Percentiles rank a stretch among this genome's conserved stretches.
Conservation (phyloP, 2,329 filamentous ascomycete species). For the Fusarium redolens region DNA sequence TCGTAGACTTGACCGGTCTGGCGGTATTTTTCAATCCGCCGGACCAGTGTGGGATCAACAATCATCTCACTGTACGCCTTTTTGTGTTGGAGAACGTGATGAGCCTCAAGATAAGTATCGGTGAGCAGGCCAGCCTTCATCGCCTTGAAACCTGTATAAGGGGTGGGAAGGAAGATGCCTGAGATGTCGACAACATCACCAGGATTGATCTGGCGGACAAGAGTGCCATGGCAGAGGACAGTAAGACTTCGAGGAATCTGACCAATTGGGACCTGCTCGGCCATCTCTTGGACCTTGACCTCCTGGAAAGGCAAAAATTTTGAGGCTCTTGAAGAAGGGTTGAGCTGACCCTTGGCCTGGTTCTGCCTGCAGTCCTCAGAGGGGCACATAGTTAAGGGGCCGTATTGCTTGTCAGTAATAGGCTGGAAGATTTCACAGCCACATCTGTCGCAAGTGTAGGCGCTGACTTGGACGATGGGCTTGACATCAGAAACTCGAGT, state of each 20-base stretch:
- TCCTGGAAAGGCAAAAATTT: conserved; percentile 99
- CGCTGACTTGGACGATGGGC: conserved; percentile 96
- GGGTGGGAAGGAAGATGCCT: conserved; percentile 95
- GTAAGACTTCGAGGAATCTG: conserved; percentile 95
- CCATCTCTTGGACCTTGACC: conserved; percentile 98
- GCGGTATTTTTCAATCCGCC: conserved; percentile 86
- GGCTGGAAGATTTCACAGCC: conserved; percentile 98
- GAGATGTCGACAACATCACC: conserved; percentile 95
- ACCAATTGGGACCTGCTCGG: conserved; percentile 98
- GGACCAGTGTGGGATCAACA: conserved; percentile 81
- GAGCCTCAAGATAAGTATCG: conserved; percentile 96
- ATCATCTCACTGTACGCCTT: conserved; percentile 95
- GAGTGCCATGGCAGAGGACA: conserved; percentile 86
- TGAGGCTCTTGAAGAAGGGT: conserved; percentile 93
- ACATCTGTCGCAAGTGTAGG: conserved; percentile 96
- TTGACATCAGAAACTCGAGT: conserved; percentile 98
- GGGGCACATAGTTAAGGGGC: conserved; percentile 86
- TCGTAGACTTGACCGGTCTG: conserved; percentile 94
- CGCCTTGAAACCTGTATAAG: conserved; percentile 98
- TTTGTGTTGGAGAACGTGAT: conserved; percentile 95
- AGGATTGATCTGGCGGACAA: conserved; percentile 88
- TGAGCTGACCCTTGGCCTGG: conserved; percentile 92
- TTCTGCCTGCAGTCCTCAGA: conserved; percentile 91
- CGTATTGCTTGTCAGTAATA: conserved; percentile 89
- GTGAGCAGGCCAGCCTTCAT: conserved; percentile 96